Base-by-base conservation (phyloP, 169 alveolate genomes). In the Miamiensis avidus region DNA sequence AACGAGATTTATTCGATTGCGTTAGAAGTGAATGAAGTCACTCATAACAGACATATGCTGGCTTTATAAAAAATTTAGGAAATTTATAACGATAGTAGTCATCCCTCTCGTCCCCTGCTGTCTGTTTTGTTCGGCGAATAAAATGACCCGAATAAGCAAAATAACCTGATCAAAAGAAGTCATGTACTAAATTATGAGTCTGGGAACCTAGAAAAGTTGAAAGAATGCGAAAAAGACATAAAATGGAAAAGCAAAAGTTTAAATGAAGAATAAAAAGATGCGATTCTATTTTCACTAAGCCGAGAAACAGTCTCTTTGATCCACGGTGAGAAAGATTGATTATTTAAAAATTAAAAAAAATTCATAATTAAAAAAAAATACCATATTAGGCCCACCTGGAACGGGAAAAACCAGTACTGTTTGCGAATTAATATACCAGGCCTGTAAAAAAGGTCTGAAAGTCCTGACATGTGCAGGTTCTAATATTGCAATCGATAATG, bases 311-410 rank as follows among this genome's bases (percentile, higher is more conserved):
- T 95, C 1, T 91, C 95, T 28, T 78, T 95, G 75, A 92, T 92
- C 72, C 97, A 95, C 85, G 97, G n/a, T n/a, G n/a, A n/a, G n/a
- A n/a, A n/a, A n/a, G n/a, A n/a, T n/a, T n/a, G n/a, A n/a, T n/a
- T n/a, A n/a, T n/a, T n/a, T n/a, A n/a, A n/a, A n/a, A n/a, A n/a
- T n/a, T n/a, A n/a, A n/a, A n/a, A n/a, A n/a, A n/a, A n/a, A n/a
- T n/a, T n/a, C n/a, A n/a, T n/a, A n/a, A n/a, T n/a, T n/a, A n/a
- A n/a, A n/a, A n/a, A n/a, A n/a, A n/a, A n/a, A n/a, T n/a, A n/a
- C n/a, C n/a, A n/a, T n/a, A n/a, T n/a, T n/a, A n/a, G n/a, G 97
- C 26, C 97, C 97, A 1, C 97, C 97, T 11, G 97, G 97, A 29
- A 95, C 97, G 76, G 97, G 97, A 25, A 95, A 95, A 83, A 95